These are phyloP conservation scores for Saccharomycopsis sp. DNA, from an alignment of 805 yeast species.

Conservation along the genomic window DNA sequence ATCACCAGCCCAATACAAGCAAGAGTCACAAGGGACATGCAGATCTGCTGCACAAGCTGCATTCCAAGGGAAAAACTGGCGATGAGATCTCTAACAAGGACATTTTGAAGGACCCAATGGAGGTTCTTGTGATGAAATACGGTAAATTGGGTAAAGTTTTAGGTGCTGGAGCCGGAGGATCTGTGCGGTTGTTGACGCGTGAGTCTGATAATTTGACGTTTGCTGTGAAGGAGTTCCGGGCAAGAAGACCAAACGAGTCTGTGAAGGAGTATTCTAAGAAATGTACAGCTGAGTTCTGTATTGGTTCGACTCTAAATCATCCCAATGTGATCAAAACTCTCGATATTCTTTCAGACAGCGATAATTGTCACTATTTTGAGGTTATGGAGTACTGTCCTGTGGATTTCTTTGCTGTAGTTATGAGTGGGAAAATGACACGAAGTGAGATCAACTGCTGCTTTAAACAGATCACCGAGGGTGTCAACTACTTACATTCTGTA, in stretches of 20 bases:
- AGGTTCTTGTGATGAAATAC: conserved; percentile 51
- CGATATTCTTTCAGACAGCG: conserved; percentile 56
- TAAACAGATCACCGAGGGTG: conserved; percentile 68
- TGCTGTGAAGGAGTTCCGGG: conserved; percentile 80
- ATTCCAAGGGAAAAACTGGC: conserved; percentile 34
- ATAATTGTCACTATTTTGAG: conserved; percentile 66
- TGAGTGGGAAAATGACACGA: conserved; percentile 78
- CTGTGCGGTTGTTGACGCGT: conserved; percentile 65
- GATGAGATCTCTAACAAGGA: conserved; percentile 38
- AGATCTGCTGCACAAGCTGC: no score
- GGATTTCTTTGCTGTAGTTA: conserved; percentile 80
- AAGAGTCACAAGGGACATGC: neutral
- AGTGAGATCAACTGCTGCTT: conserved; percentile 78
- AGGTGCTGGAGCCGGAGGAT: conserved; percentile 87
- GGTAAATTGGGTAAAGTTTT: conserved; percentile 68
- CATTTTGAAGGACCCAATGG: conserved; percentile 38
- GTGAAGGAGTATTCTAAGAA: conserved; percentile 76
- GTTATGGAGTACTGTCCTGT: conserved; percentile 83
- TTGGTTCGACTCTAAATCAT: conserved; percentile 76
- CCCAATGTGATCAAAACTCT: conserved; percentile 75
- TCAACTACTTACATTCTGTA: conserved; percentile 63
- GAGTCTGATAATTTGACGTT: conserved; percentile 64
- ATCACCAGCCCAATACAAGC: conserved; percentile 8
- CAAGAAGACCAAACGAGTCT: conserved; percentile 62
- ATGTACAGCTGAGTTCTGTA: conserved; percentile 84